phyloP scores from a whole-genome alignment of 805 yeast genomes.

The Debaryomyces hansenii region DNA sequence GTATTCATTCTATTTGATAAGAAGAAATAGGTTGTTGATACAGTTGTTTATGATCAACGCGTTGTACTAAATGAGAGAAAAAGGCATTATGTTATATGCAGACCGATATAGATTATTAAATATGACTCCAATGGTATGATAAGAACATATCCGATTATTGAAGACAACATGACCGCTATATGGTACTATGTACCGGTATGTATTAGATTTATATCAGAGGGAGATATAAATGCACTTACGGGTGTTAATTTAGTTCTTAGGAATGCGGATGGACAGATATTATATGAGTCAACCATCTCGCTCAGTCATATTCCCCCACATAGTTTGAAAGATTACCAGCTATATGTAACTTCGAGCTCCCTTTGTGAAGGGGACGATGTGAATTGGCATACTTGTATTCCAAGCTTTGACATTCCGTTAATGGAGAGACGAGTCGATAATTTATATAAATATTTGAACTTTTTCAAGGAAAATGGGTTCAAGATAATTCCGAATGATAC shows the following conservation, averaged over 20 bases:
- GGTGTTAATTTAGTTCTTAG: constrained; percentile 18
- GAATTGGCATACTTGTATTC: constrained; percentile 12
- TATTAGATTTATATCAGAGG: constrained; percentile 17
- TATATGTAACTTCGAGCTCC: constrained; percentile 6
- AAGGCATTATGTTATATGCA: too few species aligned
- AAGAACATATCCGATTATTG: too few species aligned
- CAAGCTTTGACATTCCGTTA: constrained; percentile 7
- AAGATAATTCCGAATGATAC: constrained; percentile 20
- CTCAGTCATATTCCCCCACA: constrained; percentile 13
- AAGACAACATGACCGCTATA: not conserved
- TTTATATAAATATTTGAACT: constrained; percentile 7
- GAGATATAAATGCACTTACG: constrained; percentile 17
- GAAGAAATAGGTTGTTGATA: not conserved
- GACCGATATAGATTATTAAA: too few species aligned
- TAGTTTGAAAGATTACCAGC: constrained; percentile 5
- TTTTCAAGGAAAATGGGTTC: constrained; percentile 23
- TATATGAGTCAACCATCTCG: constrained; percentile 15
- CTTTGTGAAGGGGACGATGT: constrained; percentile 8
- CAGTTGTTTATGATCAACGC: not conserved
- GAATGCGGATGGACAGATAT: not conserved
- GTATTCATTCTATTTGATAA: not conserved
- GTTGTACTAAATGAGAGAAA: not conserved
- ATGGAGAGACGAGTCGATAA: not conserved
- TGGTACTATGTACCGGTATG: constrained; percentile 23
- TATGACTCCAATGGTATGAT: too few species aligned